phyloP scores from a whole-genome alignment of 345 rosid genomes.

The Gossypium stocksii region DNA sequence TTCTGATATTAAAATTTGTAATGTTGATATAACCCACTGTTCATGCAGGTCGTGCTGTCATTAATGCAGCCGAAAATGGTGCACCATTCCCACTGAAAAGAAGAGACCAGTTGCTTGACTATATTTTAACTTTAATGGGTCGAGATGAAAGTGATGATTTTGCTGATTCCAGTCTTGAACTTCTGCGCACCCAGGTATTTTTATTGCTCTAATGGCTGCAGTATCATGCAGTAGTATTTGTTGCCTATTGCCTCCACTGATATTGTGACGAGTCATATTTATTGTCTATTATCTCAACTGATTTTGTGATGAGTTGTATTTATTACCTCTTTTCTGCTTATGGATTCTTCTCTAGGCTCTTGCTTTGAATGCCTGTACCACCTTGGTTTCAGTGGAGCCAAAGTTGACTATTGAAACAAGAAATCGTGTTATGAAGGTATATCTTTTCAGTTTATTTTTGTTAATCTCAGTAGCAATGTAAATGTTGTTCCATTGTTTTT shows the following conservation, averaged over 20 bases:
- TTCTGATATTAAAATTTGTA: constrained; percentile 6
- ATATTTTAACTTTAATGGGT: constrained; percentile 91
- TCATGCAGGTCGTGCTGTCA: constrained; percentile 82
- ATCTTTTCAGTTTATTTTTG: constrained; percentile 15
- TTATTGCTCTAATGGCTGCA: constrained; percentile 14
- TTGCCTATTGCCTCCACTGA: neutral
- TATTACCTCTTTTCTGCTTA: neutral
- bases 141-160: constrained; percentile 74
- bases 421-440: constrained; percentile 88
- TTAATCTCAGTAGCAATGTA: neutral
- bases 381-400: constrained; percentile 95
- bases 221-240: neutral
- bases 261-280: neutral
- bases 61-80: constrained; percentile 87
- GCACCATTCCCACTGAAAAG: constrained; percentile 81
- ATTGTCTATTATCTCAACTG: neutral
- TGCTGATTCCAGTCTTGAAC: constrained; percentile 86
- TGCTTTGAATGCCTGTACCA: constrained; percentile 94
- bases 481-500: neutral
- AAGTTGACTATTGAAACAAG: constrained; percentile 90
- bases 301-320: neutral
- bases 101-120: constrained; percentile 85
- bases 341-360: constrained; percentile 60
- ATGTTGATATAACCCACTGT: constrained; percentile 17
- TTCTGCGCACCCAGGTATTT: constrained; percentile 74